Evolutionary conservation across 257 asterid species (phyloP), one percentile per base, ranked within the genome.

Genomic region (Oldenlandia corymbosa): DNA sequence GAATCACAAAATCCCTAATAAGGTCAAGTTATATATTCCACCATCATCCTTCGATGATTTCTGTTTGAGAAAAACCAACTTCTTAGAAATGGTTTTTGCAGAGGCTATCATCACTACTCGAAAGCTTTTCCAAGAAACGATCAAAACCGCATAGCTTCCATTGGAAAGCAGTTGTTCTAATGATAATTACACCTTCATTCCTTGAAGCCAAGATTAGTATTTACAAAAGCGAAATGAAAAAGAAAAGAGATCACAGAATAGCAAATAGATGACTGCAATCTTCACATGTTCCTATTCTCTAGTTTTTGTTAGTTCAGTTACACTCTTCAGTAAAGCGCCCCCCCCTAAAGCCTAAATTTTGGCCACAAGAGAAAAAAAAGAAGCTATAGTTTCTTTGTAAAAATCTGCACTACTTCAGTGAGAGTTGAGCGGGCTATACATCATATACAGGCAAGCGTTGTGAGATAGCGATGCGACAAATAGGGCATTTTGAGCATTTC

Each of bases 381-480:
- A 54, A 67, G 50, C 76, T 65, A 54, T 52, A 68, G 71, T 66
- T 54, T 69, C 46, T 31, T 10, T 42, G 43, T 30, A 43, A 65
- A 65, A 51, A 65, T 56, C 49, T 26, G 11, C n/a, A 5, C 5
- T 18, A 21, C 3, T 18, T 14, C 11, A 62, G 54, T 11, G 14
- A 43, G 26, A 47, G 7, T 64, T 41, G 17, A 72, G 41, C 10
- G n/a, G 42, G 65, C 91, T 93, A 93, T 76, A 93, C 99, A 82
- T 93, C 99, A 86, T 84, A 93, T 73, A 93, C 97, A 68, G 96
- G 95, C 70, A 93, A 70, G 52, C 85, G 79, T 71, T 93, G 90
- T 73, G 81, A 85, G 20, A 90, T 85, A 21, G 71, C 21, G 58
- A 84, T 75, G 20, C 97, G 90, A 66, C 99, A 93, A 70, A 88